Evolutionary conservation across 1,284 basidiomycete species (phyloP), one percentile per base, ranked within the genome.

Genomic region (Cryptococcus sp.): DNA sequence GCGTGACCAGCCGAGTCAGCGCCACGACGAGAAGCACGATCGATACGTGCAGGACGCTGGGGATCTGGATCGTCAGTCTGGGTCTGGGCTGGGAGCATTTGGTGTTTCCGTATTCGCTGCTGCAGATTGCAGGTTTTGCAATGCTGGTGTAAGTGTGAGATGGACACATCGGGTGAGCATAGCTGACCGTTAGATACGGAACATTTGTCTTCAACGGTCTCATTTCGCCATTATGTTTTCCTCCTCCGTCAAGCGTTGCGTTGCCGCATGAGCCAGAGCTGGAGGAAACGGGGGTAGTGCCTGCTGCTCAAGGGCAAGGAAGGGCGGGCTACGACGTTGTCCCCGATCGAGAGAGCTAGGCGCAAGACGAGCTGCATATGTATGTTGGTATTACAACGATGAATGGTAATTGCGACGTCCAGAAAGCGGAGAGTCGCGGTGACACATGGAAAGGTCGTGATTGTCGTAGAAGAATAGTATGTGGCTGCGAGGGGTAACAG

Each of bases 41-140:
- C 40, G 95, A 99, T 71, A 95, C 94, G 5, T 97, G 92, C 76
- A 81, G 95, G 59, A 97, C 95, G 1, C 78, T 98, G 48, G 84
- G 84, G 21, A 98, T 72, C 39, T 74, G 77, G 77, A 74, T 90
- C 51, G 78, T 95, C 60, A 88, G 86, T 59, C 78, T 97, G 43
- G 80, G 77, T 2, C 74, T 97, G 28, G 94, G 94, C 0, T 99
- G 95, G 95, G 95, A 99, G 75, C 77, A 77, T 47, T 78, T 98
- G 50, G 66, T 86, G 28, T 87, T 82, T 74, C 87, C 89, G 3
- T 82, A 85, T 59, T 89, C 88, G 3, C 70, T 91, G 47, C 71
- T 97, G 18, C 95, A 98, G 71, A 80, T 97, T 39, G 60, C 82
- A 12, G 95, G 95, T 2, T 99, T 99, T 71, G 81, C 79, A 9